Evolutionary conservation across 306 rosid species (phyloP), one percentile per base, ranked within the genome.

Genomic region (Rubus idaeus): DNA sequence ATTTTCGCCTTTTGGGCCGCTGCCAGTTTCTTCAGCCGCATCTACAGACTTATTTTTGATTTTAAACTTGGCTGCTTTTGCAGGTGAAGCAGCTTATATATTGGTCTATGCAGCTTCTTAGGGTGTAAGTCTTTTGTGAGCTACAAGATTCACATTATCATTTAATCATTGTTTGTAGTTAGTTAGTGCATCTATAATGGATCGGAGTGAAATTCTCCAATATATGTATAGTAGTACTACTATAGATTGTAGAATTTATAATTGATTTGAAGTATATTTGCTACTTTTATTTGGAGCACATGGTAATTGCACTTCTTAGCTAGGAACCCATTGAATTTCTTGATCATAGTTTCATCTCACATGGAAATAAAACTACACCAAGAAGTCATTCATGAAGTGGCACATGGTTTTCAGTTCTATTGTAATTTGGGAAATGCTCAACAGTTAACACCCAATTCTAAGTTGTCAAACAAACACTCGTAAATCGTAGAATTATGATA

Each of bases 1-100:
- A 21, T 75, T 88, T 44, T 74, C 91, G 13, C 94, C 98, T 55
- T 68, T 77, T 77, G 95, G 87, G 46, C 74, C 90, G 63, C 18
- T 89, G 62, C 91, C 86, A 9, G 82, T 82, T 66, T 76, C 94
- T 52, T 85, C 90, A 51, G 63, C 77, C 5, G 64, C 90, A 7
- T 82, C 89, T 47, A 72, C 55, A 52, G 47, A 58, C 84, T n/a
- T 72, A 2, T 80, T 77, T 80, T 79, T 57, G 72, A 69, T 42
- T 61, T 7, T 79, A 46, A 73, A 20, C 57, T 60, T 75, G 35
- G 75, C 80, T 65, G 78, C 60, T 85, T 86, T 88, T 75, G 83
- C 87, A 20, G 76, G 79, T 77, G 81, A 78, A 58, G 89, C 82
- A 62, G 87, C 86, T 52, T 87, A 40, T 51, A 46, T 70, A 8